Conservation (phyloP, 805 yeast species). For the Yarrowia sp. region DNA sequence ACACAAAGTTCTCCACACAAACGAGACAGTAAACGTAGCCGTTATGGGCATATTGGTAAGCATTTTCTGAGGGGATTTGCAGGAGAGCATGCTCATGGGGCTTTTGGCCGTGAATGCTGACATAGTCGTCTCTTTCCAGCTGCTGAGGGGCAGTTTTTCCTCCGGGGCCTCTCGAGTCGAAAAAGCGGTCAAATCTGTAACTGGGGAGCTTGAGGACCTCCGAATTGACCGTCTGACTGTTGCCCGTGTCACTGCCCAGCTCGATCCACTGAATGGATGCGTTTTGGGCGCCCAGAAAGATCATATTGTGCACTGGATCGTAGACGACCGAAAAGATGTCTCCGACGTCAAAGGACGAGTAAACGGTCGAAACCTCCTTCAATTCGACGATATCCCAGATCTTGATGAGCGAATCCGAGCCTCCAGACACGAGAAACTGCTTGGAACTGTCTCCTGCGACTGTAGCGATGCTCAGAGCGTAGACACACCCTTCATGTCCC, state of each 20-base stretch:
- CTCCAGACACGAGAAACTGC: slow-evolving; percentile 76
- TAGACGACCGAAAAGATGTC: slow-evolving; percentile 87
- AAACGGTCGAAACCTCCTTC: slow-evolving; percentile 67
- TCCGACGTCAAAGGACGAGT: slow-evolving; percentile 87
- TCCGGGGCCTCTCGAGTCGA: slow-evolving; percentile 89
- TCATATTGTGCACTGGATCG: slow-evolving; percentile 62
- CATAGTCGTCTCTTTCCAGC: slow-evolving; percentile 41
- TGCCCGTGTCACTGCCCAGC: slow-evolving; percentile 46
- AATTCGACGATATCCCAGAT: slow-evolving; percentile 71
- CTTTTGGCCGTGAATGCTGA: slow-evolving; percentile 15
- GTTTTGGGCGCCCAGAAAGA: slow-evolving; percentile 90
- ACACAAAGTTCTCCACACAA: slow-evolving; percentile 27
- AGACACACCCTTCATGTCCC: slow-evolving; percentile 77
- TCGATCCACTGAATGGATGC: slow-evolving; percentile 83
- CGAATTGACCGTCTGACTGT: slow-evolving; percentile 43
- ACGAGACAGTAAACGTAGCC: slow-evolving; percentile 73
- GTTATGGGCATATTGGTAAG: slow-evolving; percentile 83
- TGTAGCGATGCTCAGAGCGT: slow-evolving; percentile 59
- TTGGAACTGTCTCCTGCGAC: slow-evolving; percentile 51
- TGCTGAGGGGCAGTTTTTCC: slow-evolving; percentile 56
- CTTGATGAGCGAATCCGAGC: slow-evolving; percentile 87
- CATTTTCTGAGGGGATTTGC: slow-evolving; percentile 69
- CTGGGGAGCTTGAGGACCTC: slow-evolving; percentile 57
- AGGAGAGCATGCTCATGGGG: slow-evolving; percentile 41
- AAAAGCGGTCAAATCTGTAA: slow-evolving; percentile 78